A percentile compares a stretch with the other conserved stretches of the same genome.
Evolutionary conservation across 257 asterid species (phyloP).

Genomic region (Scutellaria baicalensis): DNA sequence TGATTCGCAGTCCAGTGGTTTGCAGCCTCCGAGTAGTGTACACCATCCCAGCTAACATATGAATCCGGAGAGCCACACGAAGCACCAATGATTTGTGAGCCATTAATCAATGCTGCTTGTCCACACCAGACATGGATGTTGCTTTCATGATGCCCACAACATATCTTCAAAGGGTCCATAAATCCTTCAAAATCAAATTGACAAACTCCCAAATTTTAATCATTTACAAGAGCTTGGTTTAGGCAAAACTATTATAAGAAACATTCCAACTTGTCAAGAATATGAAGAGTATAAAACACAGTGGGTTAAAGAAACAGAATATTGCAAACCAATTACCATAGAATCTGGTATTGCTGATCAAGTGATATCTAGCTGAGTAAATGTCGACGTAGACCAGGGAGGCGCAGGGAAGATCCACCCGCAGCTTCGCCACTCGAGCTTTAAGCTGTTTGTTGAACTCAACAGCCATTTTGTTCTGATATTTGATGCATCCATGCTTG

Average conservation of each 20-base stretch:
- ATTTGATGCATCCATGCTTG: constrained; percentile 32
- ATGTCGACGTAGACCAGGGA: constrained; percentile 35
- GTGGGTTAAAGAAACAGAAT: not conserved
- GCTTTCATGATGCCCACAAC: constrained; percentile 37
- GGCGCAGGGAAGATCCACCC: constrained; percentile 30
- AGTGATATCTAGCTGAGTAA: constrained; percentile 38
- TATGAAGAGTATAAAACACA: not conserved
- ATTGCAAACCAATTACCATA: constrained; percentile 24
- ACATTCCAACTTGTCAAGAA: not conserved
- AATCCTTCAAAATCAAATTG: constrained; percentile 32
- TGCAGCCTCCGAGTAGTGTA: constrained; percentile 38
- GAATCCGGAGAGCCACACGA: constrained; percentile 31
- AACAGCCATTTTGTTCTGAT: constrained; percentile 28
- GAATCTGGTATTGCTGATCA: constrained; percentile 33
- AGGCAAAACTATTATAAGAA: too few relatives aligned
- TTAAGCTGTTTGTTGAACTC: constrained; percentile 37
- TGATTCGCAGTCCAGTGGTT: constrained; percentile 38
- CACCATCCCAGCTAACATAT: constrained; percentile 43
- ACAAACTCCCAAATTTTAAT: too few relatives aligned
- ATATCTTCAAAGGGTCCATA: constrained; percentile 26
- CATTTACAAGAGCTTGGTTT: too few relatives aligned
- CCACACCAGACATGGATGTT: constrained; percentile 35
- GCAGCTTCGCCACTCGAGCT: constrained; percentile 20
- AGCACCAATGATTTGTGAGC: constrained; percentile 26
- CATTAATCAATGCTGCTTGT: constrained; percentile 17